phyloP scores from a whole-genome alignment of 768 basidiomycete species.

The Lentinula raphanica region DNA sequence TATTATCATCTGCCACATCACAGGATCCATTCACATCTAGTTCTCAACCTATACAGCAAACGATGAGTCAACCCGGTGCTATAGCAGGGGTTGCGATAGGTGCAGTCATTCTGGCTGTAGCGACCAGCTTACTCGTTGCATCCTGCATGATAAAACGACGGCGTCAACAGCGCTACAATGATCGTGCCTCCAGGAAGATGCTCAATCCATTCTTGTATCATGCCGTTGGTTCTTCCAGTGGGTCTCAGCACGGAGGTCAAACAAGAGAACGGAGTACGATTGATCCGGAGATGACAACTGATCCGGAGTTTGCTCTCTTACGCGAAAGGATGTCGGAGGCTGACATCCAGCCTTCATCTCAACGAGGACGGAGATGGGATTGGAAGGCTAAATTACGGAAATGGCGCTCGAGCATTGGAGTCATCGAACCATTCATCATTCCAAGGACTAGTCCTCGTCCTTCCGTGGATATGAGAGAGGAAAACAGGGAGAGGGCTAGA shows the following conservation, averaged over 20 bases:
- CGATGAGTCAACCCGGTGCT: not conserved
- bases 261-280: not conserved
- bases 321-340: not conserved
- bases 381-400: not conserved
- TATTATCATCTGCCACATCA: not conserved
- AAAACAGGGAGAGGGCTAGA: too few relatives aligned
- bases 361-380: not conserved
- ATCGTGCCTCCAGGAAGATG: not conserved
- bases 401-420: not conserved
- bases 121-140: not conserved
- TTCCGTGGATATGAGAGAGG: not conserved
- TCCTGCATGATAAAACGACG: not conserved
- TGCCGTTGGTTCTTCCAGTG: not conserved
- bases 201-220: not conserved
- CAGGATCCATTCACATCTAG: not conserved
- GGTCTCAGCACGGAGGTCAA: not conserved
- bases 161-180: not conserved
- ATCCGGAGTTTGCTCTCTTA: not conserved
- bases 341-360: not conserved
- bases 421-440: not conserved
- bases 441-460: not conserved
- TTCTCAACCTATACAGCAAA: not conserved
- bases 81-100: not conserved
- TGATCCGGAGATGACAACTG: not conserved
- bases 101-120: not conserved